These are phyloP conservation scores for Fusarium duplospermum DNA, from an alignment of 2,329 filamentous ascomycete species.

Conservation along the genomic window DNA sequence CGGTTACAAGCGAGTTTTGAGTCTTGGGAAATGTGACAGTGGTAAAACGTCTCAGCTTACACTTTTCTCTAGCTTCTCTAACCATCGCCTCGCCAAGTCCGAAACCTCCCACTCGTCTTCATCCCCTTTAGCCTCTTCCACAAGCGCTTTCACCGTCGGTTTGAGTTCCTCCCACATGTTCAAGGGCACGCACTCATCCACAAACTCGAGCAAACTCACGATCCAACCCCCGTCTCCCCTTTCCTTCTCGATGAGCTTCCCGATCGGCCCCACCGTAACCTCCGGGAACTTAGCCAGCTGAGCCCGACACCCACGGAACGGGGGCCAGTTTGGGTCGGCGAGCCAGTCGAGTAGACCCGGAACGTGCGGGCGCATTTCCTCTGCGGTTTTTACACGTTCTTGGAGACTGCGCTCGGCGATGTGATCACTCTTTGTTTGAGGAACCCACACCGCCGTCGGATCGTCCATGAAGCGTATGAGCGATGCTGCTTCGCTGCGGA, in stretches of 20 bases:
- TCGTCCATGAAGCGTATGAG: constrained; percentile 1
- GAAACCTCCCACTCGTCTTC: constrained; percentile 10
- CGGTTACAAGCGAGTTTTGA: constrained; percentile 3
- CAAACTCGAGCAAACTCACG: background rate
- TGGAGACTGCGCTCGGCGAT: constrained; percentile 3
- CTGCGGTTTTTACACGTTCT: background rate
- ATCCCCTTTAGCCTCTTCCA: constrained; percentile 4
- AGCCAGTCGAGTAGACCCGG: constrained; percentile 12
- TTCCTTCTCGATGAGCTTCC: background rate
- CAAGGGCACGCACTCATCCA: background rate
- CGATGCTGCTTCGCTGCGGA: background rate
- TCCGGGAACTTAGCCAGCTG: constrained; percentile 6
- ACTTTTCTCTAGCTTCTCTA: background rate
- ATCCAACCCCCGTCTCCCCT: constrained; percentile 17
- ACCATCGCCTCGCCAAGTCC: constrained; percentile 2
- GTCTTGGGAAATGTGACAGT: constrained; percentile 25
- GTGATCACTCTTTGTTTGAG: background rate
- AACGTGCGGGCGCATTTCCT: constrained; percentile 9
- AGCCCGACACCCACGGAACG: background rate
- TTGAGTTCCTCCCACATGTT: background rate
- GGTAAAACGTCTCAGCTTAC: constrained; percentile 18
- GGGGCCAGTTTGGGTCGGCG: constrained; percentile 11
- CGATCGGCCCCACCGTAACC: constrained; percentile 8
- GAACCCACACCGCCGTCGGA: constrained; percentile 2
- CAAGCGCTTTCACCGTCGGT: background rate